These are phyloP conservation scores for Claviceps sp. DNA, from an alignment of 2,329 filamentous ascomycete genomes.

Conservation along the genomic window DNA sequence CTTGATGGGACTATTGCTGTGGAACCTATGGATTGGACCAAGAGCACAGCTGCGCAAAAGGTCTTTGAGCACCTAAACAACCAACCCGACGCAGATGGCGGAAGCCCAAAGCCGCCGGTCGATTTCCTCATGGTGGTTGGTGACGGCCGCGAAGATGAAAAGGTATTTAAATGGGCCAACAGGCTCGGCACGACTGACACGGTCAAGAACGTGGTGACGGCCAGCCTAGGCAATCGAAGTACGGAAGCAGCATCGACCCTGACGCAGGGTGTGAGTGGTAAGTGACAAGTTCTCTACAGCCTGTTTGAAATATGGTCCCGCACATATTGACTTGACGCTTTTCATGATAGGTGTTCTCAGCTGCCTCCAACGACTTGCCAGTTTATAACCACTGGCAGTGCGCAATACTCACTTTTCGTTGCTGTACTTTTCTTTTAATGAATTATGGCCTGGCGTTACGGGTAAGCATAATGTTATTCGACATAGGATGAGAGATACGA, in stretches of 20 bases:
- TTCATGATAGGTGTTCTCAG: conserved; percentile 24
- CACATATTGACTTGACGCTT: background rate
- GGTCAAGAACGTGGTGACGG: conserved; percentile 63
- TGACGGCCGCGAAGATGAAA: conserved; percentile 85
- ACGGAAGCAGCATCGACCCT: conserved; percentile 77
- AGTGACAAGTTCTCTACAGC: conserved; percentile 14
- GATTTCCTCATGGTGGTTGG: conserved; percentile 87
- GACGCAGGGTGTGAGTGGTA: conserved; percentile 85
- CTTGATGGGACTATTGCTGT: conserved; percentile 71
- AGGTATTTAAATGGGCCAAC: conserved; percentile 91
- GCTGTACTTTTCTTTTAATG: background rate
- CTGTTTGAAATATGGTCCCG: no score
- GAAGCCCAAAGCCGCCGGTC: conserved; percentile 32
- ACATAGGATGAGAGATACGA: background rate
- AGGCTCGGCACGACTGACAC: conserved; percentile 44
- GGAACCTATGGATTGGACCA: conserved; percentile 76
- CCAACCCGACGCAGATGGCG: conserved; percentile 13
- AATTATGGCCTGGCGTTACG: conserved; percentile 4
- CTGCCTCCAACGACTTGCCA: conserved; percentile 29
- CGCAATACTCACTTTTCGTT: background rate
- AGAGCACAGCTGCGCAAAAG: conserved; percentile 65
- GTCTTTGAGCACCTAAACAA: conserved; percentile 50
- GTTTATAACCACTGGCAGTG: conserved; percentile 10
- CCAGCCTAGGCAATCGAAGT: conserved; percentile 75
- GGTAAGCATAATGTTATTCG: background rate